Base-by-base conservation (phyloP, 495 filamentous ascomycete genomes). In the Xylaria cubensis region DNA sequence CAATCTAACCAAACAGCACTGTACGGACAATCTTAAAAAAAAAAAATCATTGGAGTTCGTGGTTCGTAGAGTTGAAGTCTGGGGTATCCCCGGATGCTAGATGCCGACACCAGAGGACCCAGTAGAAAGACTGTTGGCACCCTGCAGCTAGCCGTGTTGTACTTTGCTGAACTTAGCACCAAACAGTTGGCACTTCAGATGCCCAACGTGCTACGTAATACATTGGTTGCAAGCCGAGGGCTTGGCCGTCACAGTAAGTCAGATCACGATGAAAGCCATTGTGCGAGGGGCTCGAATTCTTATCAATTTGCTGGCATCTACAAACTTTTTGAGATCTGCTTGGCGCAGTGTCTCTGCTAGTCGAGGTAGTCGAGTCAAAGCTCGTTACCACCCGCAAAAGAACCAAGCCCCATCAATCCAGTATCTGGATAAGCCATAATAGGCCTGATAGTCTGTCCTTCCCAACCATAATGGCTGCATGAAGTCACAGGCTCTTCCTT, bases 351-450 rank as follows among this genome's bases (percentile, higher is more conserved):
- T 71, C 63, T 71, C 63, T 34, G 44, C 55, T 36, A 55, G 70
- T 74, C 75, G 71, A 75, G 69, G 67, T 63, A 68, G 64, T 70
- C n/a, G 55, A 63, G 39, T 2, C 62, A 64, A 75, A 75, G 75
- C 12, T 71, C 73, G 69, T 72, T 58, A 56, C 48, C 66, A 64
- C 70, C 74, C 75, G 59, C 76, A 75, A 79, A 24, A 76, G 71
- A 76, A 74, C 65, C 77, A 76, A 79, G 76, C 77, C 76, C 77
- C 77, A 79, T 79, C 77, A 79, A 79, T 79, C 77, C 77, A 78
- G 74, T 67, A 62, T 68, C 69, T 78, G 65, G 76, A 79, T 79
- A 73, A 76, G 76, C 77, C 76, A 41, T 46, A 44, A 41, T 24
- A 50, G 72, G 72, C 72, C 59, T 67, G 72, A 63, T 56, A 73